phyloP scores from a whole-genome alignment of 2,329 filamentous ascomycete genomes.

The Colletotrichum navitas region DNA sequence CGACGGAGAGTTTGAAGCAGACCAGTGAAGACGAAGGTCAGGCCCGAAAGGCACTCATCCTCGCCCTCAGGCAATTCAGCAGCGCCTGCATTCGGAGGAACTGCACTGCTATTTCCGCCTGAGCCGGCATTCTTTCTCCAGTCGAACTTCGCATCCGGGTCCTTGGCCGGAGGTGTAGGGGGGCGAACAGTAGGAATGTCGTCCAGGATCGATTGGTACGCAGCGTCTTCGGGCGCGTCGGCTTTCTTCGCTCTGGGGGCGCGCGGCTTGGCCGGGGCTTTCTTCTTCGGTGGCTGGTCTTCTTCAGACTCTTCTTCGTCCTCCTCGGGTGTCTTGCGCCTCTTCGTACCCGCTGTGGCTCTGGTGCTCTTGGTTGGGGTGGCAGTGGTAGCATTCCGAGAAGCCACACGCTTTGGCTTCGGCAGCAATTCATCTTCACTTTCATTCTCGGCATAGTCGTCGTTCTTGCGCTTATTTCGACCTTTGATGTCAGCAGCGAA shows the following conservation, averaged over 20 bases:
- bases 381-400: conserved; percentile 48
- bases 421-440: conserved; percentile 78
- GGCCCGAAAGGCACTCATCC: conserved; percentile 89
- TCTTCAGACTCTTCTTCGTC: conserved; percentile 70
- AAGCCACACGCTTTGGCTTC: conserved; percentile 69
- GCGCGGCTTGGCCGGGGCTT: conserved; percentile 69
- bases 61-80: conserved; percentile 84
- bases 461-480: conserved; percentile 75
- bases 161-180: conserved; percentile 83
- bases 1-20: conserved; percentile 83
- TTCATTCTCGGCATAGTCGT: conserved; percentile 80
- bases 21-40: conserved; percentile 96
- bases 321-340: conserved; percentile 69
- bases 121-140: conserved; percentile 73
- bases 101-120: conserved; percentile 69
- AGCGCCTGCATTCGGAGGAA: conserved; percentile 72
- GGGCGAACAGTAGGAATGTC: conserved; percentile 86
- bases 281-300: conserved; percentile 71
- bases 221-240: conserved; percentile 74
- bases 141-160: conserved; percentile 81
- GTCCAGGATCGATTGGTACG: conserved; percentile 87
- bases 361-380: conserved; percentile 48
- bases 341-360: conserved; percentile 57
- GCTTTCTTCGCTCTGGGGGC: conserved; percentile 74
- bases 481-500: conserved; percentile 80